phyloP scores from a whole-genome alignment of 768 basidiomycete genomes.

The Serendipita indica region DNA sequence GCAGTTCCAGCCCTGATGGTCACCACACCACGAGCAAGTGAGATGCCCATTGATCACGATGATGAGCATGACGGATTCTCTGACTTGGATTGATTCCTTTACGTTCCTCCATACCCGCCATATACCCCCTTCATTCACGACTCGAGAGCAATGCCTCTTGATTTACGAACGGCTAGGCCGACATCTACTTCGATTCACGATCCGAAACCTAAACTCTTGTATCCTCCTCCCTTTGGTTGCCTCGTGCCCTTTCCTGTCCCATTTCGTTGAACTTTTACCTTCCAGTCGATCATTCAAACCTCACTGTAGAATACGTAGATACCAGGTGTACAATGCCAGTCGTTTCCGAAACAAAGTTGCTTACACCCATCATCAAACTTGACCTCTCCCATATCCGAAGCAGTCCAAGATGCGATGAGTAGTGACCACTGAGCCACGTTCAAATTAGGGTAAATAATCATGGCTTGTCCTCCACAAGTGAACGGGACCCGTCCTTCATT shows the following conservation, averaged over 20 bases:
- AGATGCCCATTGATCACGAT: background rate
- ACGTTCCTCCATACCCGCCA: background rate
- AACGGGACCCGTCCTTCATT: background rate
- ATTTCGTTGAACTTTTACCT: background rate
- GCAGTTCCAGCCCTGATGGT: background rate
- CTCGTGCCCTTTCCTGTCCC: background rate
- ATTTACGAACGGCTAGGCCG: slow-evolving; percentile 2
- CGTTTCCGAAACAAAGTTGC: background rate
- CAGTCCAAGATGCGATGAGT: background rate
- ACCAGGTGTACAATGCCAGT: slow-evolving; percentile 7
- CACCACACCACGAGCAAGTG: background rate
- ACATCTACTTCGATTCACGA: background rate
- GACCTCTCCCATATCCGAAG: background rate
- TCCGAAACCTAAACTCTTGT: background rate
- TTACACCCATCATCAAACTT: background rate
- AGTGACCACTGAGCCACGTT: background rate
- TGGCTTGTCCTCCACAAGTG: background rate
- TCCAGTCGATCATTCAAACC: background rate
- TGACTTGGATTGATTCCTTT: background rate
- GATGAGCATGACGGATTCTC: background rate
- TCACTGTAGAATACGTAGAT: slow-evolving; percentile 1
- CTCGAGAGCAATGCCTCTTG: background rate
- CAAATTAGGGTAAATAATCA: background rate
- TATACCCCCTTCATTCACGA: slow-evolving; percentile 3
- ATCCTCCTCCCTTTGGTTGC: background rate